Percentiles rank a stretch among this genome's conserved stretches.
phyloP scores from a whole-genome alignment of 75 land plant species.

The Adiantum capillusveneris region DNA sequence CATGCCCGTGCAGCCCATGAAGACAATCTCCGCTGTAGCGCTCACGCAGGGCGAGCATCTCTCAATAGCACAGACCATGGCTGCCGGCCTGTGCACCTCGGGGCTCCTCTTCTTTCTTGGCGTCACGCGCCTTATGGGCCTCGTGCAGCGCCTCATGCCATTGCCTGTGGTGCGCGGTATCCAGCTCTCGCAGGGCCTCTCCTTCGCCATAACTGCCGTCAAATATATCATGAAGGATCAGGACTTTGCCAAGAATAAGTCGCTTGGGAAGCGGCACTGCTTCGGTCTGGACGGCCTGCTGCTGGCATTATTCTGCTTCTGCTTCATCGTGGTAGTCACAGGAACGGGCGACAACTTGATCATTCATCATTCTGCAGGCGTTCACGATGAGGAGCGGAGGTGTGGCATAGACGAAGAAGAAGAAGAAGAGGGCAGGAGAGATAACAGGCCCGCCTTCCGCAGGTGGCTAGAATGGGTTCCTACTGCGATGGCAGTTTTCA shows the following conservation, averaged over 20 bases:
- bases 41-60: constrained; percentile 23
- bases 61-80: constrained; percentile 67
- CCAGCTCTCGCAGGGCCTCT: constrained; percentile 80
- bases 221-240: constrained; percentile 58
- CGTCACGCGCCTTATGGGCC: constrained; percentile 55
- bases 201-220: constrained; percentile 69
- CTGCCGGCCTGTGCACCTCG: constrained; percentile 65
- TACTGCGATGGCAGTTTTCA: constrained; percentile 63
- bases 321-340: constrained; percentile 43
- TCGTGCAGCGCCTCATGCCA: constrained; percentile 47
- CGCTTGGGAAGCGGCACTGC: constrained; percentile 49
- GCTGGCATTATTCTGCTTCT: constrained; percentile 41
- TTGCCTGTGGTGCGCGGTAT: constrained; percentile 71
- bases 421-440: too few relatives aligned
- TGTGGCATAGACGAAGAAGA: too few relatives aligned
- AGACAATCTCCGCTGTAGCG: constrained; percentile 79
- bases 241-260: constrained; percentile 47
- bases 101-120: constrained; percentile 47
- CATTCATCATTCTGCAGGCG: too few relatives aligned
- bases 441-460: background rate
- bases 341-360: constrained; percentile 10
- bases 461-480: constrained; percentile 30
- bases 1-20: constrained; percentile 96
- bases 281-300: constrained; percentile 65
- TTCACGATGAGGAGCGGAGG: too few relatives aligned